Percentiles rank a stretch among this genome's conserved stretches.
Evolutionary conservation across 2,329 filamentous ascomycete species (phyloP).

Genomic region (Pseudogymnoascus sp.): DNA sequence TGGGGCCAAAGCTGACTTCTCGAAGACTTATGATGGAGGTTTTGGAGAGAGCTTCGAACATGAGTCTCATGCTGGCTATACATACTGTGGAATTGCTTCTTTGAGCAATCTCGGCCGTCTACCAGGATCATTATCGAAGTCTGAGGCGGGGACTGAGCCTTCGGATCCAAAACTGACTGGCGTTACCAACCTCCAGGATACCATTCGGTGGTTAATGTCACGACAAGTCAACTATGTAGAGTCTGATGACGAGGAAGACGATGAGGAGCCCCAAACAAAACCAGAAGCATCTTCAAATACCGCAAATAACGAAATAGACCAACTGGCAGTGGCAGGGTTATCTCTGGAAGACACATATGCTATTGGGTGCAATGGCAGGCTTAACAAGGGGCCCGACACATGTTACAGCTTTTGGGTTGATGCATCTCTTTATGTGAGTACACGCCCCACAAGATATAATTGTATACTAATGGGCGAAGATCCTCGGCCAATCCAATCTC

Average conservation of each 20-base stretch:
- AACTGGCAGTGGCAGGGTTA: constrained; percentile 9
- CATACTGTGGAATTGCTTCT: constrained; percentile 77
- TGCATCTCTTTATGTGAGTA: constrained; percentile 46
- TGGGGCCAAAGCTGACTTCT: neutral
- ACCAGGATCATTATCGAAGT: constrained; percentile 15
- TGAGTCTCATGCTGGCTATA: constrained; percentile 57
- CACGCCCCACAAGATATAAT: constrained; percentile 19
- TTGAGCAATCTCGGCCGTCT: constrained; percentile 54
- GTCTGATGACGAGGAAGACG: constrained; percentile 32
- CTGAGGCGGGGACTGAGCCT: constrained; percentile 4
- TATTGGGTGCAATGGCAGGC: constrained; percentile 81
- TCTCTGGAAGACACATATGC: constrained; percentile 22
- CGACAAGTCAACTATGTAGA: constrained; percentile 56
- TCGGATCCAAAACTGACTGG: constrained; percentile 23
- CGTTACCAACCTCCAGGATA: constrained; percentile 28
- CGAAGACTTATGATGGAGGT: constrained; percentile 26
- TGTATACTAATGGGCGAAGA: constrained; percentile 31
- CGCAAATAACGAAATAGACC: neutral
- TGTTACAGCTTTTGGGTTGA: constrained; percentile 94
- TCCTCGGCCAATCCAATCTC: constrained; percentile 49
- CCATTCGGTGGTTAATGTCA: constrained; percentile 48
- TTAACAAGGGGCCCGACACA: constrained; percentile 87
- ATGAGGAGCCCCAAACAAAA: constrained; percentile 30
- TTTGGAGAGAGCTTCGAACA: constrained; percentile 27
- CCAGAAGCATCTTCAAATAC: constrained; percentile 31